Evolutionary conservation across 2,329 filamentous ascomycete species (phyloP).

Genomic region (Elsinoe fawcettii): DNA sequence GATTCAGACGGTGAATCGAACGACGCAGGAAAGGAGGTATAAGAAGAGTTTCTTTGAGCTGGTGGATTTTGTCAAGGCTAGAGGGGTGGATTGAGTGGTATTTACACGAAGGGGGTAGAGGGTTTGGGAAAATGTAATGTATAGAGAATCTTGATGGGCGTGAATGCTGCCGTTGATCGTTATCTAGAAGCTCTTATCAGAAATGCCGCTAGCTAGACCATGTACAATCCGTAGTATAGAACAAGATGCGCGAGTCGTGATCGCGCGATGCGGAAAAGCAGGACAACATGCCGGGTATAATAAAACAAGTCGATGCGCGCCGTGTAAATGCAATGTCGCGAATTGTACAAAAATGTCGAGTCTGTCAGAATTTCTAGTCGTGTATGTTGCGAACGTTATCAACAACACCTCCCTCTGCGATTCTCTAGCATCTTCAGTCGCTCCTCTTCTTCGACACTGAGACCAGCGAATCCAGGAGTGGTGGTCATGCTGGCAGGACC

Average conservation of each 20-base stretch:
- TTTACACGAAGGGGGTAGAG: background rate
- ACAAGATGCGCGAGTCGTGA: background rate
- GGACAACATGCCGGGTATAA: background rate
- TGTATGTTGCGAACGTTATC: background rate
- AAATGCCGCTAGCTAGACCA: background rate
- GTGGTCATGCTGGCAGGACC: slow-evolving; percentile 37
- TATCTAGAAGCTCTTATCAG: too few relatives aligned
- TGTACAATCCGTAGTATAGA: background rate
- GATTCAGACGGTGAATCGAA: slow-evolving; percentile 42
- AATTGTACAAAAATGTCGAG: background rate
- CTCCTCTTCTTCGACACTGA: slow-evolving; percentile 22
- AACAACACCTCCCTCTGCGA: slow-evolving; percentile 25
- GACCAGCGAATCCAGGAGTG: slow-evolving; percentile 30
- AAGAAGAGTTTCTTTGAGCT: slow-evolving; percentile 33
- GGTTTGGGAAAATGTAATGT: background rate
- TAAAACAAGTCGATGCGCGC: background rate
- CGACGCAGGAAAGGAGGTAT: slow-evolving; percentile 30
- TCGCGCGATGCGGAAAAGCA: background rate
- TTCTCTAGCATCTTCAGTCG: slow-evolving; percentile 21
- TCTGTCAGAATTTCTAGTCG: too few relatives aligned
- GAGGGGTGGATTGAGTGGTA: background rate
- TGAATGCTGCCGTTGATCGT: background rate
- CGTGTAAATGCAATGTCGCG: background rate
- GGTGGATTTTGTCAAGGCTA: slow-evolving; percentile 26
- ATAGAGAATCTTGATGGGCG: too few relatives aligned